Percentiles rank a stretch among this genome's conserved stretches.
These are phyloP conservation scores for Dissophora ornata DNA, from an alignment of 192 early-diverging fungal genomes.

Conservation along the genomic window DNA sequence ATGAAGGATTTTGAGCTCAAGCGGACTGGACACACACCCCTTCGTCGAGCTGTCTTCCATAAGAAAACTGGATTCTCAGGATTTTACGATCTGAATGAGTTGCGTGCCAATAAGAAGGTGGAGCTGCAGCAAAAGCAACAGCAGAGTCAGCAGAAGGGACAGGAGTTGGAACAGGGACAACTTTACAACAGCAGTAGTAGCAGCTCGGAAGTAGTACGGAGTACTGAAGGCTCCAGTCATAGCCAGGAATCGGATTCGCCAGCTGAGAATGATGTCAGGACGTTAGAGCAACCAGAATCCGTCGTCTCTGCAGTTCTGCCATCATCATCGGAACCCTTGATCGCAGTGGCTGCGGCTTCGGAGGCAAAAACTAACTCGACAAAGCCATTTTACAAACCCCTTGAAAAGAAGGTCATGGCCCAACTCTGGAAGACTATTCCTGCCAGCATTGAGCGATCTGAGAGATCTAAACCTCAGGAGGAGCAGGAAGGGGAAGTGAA, in stretches of 20 bases:
- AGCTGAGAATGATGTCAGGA: no score
- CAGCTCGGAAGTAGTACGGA: no score
- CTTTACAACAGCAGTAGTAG: background rate
- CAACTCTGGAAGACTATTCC: constrained; percentile 50
- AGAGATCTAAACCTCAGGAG: no score
- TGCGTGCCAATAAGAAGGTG: constrained; percentile 9
- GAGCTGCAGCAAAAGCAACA: constrained; percentile 2
- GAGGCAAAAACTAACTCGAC: background rate
- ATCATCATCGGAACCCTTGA: no score
- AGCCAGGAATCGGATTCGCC: no score
- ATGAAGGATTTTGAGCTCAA: constrained; percentile 39
- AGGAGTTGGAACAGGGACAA: background rate
- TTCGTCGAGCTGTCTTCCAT: background rate
- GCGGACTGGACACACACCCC: constrained; percentile 20
- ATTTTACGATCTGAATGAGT: constrained; percentile 30
- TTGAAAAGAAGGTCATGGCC: constrained; percentile 20
- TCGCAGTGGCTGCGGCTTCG: no score
- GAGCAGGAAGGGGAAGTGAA: no score
- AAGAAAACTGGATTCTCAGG: constrained; percentile 34
- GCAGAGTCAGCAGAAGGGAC: background rate
- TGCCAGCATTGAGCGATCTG: constrained; percentile 18
- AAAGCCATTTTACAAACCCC: constrained; percentile 14
- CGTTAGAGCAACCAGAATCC: no score
- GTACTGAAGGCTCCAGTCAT: no score
- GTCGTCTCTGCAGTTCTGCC: no score